phyloP scores from a whole-genome alignment of 176 grass and related monocot genomes.

The Secale cereale region DNA sequence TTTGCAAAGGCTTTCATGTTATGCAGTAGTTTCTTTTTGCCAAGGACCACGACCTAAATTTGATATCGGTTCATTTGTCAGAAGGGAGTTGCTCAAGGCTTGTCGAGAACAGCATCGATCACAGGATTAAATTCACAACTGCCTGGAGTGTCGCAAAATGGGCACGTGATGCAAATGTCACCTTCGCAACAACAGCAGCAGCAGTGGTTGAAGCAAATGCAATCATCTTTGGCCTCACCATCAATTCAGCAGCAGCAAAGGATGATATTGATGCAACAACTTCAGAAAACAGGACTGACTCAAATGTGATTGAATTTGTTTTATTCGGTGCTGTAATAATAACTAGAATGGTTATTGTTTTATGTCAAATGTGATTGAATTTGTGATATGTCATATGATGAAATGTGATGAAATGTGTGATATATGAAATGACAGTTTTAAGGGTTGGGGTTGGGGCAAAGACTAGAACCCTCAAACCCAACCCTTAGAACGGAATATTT shows the following conservation, averaged over 20 bases:
- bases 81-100: slow-evolving; percentile 77
- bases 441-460: too few species aligned
- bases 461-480: too few species aligned
- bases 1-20: background rate
- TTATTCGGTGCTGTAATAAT: too few species aligned
- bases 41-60: background rate
- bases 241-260: slow-evolving; percentile 74
- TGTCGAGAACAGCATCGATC: slow-evolving; percentile 63
- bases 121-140: slow-evolving; percentile 64
- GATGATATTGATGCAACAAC: slow-evolving; percentile 55
- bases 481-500: too few species aligned
- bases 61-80: slow-evolving; percentile 34
- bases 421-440: too few species aligned
- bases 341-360: too few species aligned
- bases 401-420: too few species aligned
- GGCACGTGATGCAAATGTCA: slow-evolving; percentile 64
- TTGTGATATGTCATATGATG: too few species aligned
- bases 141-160: slow-evolving; percentile 71
- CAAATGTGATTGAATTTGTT: too few species aligned
- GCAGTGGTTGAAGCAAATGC: slow-evolving; percentile 74
- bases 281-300: slow-evolving; percentile 55
- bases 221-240: slow-evolving; percentile 55
- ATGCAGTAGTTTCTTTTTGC: background rate
- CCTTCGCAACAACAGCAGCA: slow-evolving; percentile 73
- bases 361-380: too few species aligned